These are phyloP conservation scores for Cucurbita moschata DNA, from an alignment of 306 rosid species.

Conservation along the genomic window DNA sequence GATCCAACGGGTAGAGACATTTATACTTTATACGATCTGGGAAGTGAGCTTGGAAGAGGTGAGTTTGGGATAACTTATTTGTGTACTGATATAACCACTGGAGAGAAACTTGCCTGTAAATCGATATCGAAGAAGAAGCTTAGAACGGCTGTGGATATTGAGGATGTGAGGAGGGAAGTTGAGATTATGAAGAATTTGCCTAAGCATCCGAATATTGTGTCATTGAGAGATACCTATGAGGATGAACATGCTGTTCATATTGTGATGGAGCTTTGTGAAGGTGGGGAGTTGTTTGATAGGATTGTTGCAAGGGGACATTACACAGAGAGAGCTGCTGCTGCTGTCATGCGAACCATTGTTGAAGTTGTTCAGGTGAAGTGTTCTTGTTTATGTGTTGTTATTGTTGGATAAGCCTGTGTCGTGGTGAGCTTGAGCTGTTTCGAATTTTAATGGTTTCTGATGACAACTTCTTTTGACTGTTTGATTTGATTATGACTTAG, in stretches of 20 bases:
- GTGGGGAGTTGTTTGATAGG: constrained; percentile 24
- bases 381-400: background rate
- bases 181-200: constrained; percentile 26
- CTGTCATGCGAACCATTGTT: constrained; percentile 21
- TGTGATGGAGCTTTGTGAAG: constrained; percentile 24
- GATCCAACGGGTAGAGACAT: constrained; percentile 17
- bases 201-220: constrained; percentile 19
- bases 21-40: constrained; percentile 8
- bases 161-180: constrained; percentile 23
- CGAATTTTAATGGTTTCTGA: background rate
- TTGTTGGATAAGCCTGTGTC: background rate
- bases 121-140: constrained; percentile 25
- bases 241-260: constrained; percentile 22
- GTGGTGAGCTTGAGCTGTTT: background rate
- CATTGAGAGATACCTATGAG: constrained; percentile 18
- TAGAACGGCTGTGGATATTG: constrained; percentile 18
- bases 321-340: constrained; percentile 25
- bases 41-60: constrained; percentile 21
- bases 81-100: constrained; percentile 11
- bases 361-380: constrained; percentile 19
- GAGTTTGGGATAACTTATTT: constrained; percentile 17
- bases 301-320: constrained; percentile 25
- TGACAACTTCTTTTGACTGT: background rate
- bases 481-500: background rate
- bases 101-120: constrained; percentile 20